A percentile compares a stretch with the other conserved stretches of the same genome.
These are phyloP conservation scores for Sporothrix variecibatus DNA, from an alignment of 2,329 filamentous ascomycete genomes.

Conservation along the genomic window DNA sequence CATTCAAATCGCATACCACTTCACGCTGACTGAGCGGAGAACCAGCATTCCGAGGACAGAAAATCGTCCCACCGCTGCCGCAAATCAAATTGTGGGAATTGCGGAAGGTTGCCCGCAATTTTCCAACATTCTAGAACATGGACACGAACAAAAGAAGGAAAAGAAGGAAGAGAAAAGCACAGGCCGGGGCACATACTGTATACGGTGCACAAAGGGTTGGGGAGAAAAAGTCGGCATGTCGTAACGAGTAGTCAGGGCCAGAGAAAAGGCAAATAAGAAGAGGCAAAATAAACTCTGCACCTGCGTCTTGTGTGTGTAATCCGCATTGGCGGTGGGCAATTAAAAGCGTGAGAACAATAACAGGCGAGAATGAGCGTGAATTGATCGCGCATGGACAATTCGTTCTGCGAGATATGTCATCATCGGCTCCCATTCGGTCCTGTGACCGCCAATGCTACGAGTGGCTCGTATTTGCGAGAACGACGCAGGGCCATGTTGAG, in stretches of 20 bases:
- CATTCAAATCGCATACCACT: not conserved
- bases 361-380: not conserved
- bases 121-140: not conserved
- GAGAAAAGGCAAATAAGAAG: not conserved
- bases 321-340: not conserved
- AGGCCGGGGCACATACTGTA: not conserved
- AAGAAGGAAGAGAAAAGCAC: not conserved
- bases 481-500: not conserved
- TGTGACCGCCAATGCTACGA: not conserved
- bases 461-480: not conserved
- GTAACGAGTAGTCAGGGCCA: not conserved
- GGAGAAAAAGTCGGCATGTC: not conserved
- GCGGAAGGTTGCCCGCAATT: not conserved
- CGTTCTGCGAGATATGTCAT: not conserved
- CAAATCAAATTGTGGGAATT: not conserved
- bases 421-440: not conserved
- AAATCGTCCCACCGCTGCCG: not conserved
- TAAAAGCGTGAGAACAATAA: not conserved
- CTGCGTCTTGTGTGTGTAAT: not conserved
- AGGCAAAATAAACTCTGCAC: not conserved
- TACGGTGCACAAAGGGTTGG: not conserved
- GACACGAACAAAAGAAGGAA: not conserved
- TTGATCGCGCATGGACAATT: not conserved
- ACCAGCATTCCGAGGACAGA: not conserved
- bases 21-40: slow-evolving; percentile 12